Evolutionary conservation across 139 green algal genomes (phyloP), one percentile per base, ranked within the genome.

Genomic region (Diplosphaera chodatii): DNA sequence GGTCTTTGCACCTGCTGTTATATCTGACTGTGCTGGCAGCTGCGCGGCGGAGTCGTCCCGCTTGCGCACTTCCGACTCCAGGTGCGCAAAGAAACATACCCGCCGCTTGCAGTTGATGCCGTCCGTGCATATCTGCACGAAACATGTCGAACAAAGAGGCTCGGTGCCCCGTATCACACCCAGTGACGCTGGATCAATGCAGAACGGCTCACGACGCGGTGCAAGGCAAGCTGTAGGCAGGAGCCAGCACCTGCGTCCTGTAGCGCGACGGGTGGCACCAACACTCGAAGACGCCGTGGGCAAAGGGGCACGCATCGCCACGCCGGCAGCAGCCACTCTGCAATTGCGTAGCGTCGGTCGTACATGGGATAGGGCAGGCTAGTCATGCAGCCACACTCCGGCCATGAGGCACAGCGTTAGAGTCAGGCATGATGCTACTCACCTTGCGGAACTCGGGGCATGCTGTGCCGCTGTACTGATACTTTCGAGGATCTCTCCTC

Each of bases 71-170:
- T 98, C 90, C 10, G 63, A 62, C 68, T 92, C 82, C 1, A 76
- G 78, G 80, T 99, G 94, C 1, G 94, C 94, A 78, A 99, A 99
- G 83, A 99, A 99, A 86, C 94, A 99, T 27, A 98, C 92, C 6
- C 88, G 86, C 2, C 94, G 86, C 68, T 84, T 88, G 85, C 94
- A 99, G 30, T 32, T 69, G 1, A 74, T 65, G 1, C 92, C 94
- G 74, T 98, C 94, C 34, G 89, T 98, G 85, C 94, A 99, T 81
- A 96, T 87, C 86, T 96, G 91, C 68, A 64, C 30, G 3, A 30
- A n/a, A n/a, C n/a, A 71, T 2, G 34, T n/a, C 30, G 63, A 40
- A 41, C n/a, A n/a, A n/a, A n/a, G n/a, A n/a, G n/a, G n/a, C n/a
- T n/a, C n/a, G n/a, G n/a, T n/a, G n/a, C n/a, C n/a, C n/a, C n/a